phyloP scores from a whole-genome alignment of 139 green algal species.

The Bryopsis sp. region DNA sequence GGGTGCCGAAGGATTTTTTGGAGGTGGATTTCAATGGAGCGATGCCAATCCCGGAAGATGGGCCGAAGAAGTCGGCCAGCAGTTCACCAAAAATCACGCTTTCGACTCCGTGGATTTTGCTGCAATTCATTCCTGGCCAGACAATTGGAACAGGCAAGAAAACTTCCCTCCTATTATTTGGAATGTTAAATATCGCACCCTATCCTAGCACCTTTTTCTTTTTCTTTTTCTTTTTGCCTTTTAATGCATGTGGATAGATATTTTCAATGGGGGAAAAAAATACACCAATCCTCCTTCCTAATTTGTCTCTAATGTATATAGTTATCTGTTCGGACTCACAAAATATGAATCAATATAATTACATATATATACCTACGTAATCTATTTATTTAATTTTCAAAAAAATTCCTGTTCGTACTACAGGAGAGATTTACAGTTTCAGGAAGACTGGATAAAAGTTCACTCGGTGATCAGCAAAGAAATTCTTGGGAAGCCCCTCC shows the following conservation, averaged over 20 bases:
- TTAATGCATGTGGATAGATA: too few relatives aligned
- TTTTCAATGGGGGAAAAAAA: too few relatives aligned
- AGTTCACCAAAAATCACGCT: conserved; percentile 59
- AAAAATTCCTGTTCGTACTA: background rate
- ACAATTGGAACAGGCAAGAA: conserved; percentile 48
- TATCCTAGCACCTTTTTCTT: too few relatives aligned
- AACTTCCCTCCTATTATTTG: too few relatives aligned
- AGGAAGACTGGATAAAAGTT: conserved; percentile 38
- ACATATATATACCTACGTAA: too few relatives aligned
- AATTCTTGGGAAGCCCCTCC: conserved; percentile 53
- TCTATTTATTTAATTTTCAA: background rate
- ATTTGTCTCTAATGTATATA: too few relatives aligned
- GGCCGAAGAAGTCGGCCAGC: conserved; percentile 48
- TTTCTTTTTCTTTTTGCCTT: too few relatives aligned
- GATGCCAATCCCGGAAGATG: conserved; percentile 39
- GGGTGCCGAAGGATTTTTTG: conserved; percentile 55
- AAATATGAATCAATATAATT: too few relatives aligned
- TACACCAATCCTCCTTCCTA: too few relatives aligned
- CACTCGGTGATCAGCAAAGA: conserved; percentile 35
- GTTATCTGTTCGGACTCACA: too few relatives aligned
- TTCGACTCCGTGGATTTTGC: conserved; percentile 56
- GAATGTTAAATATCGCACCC: too few relatives aligned
- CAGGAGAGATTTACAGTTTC: conserved; percentile 27
- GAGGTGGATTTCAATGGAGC: background rate
- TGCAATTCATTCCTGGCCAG: conserved; percentile 59